Conservation (phyloP, 345 rosid genomes). For the Carallia pectinifolia region DNA sequence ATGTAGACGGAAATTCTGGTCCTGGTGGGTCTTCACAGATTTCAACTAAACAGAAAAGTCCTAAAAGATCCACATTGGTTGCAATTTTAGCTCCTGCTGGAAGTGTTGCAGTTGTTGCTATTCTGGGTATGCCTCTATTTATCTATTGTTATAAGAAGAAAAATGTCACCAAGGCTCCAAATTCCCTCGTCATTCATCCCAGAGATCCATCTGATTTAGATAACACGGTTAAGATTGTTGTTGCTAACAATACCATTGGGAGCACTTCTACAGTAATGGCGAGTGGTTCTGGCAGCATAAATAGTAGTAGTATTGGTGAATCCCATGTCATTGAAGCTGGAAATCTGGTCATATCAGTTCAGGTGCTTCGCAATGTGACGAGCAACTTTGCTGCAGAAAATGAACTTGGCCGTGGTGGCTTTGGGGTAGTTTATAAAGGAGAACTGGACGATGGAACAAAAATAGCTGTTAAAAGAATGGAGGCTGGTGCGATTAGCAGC, state of each 20-base stretch:
- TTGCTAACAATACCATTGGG: conserved; percentile 46
- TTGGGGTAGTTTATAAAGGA: conserved; percentile 76
- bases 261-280: conserved; percentile 39
- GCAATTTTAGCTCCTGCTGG: conserved; percentile 49
- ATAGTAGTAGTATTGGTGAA: conserved; percentile 46
- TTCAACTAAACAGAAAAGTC: conserved; percentile 22
- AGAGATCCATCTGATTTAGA: conserved; percentile 59
- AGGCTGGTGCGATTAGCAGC: conserved; percentile 51
- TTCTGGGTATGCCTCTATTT: conserved; percentile 42
- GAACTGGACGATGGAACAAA: conserved; percentile 69
- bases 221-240: conserved; percentile 53
- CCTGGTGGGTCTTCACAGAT: conserved; percentile 27
- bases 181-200: conserved; percentile 63
- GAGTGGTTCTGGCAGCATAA: conserved; percentile 54
- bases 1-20: conserved; percentile 21
- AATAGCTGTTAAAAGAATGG: conserved; percentile 84
- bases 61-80: conserved; percentile 30
- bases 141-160: conserved; percentile 48
- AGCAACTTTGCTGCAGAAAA: conserved; percentile 57
- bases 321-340: conserved; percentile 70
- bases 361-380: conserved; percentile 69
- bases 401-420: conserved; percentile 79
- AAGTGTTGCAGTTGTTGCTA: conserved; percentile 37
- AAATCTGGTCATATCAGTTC: conserved; percentile 66
- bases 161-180: conserved; percentile 36